Conservation (phyloP, 495 filamentous ascomycete species). For the Amniculicola lignicola region DNA sequence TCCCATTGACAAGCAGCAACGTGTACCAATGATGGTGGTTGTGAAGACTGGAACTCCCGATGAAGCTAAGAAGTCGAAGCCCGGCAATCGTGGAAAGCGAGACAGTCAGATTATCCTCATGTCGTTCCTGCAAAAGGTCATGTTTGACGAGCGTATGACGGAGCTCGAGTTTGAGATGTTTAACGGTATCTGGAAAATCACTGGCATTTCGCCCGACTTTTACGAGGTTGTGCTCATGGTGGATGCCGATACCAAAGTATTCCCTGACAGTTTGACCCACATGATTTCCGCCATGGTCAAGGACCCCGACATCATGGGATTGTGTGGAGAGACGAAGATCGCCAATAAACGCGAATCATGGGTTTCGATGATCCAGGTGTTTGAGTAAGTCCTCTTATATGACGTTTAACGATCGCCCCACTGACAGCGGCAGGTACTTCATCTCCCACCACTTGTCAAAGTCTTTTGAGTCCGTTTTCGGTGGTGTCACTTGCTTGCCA, state of each 20-base stretch:
- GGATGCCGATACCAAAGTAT: conserved; percentile 98
- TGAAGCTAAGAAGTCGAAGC: conserved; percentile 74
- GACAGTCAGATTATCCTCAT: conserved; percentile 99
- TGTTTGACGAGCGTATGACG: conserved; percentile 99
- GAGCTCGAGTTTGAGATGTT: conserved; percentile 99
- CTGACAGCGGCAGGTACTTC: conserved; percentile 63
- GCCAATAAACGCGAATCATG: conserved; percentile 93
- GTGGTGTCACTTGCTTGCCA: conserved; percentile 97
- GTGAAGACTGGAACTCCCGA: conserved; percentile 95
- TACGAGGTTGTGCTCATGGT: conserved; percentile 98
- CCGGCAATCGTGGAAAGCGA: conserved; percentile 95
- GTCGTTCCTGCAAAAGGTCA: conserved; percentile 99
- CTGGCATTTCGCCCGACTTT: conserved; percentile 94
- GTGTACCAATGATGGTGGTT: conserved; percentile 97
- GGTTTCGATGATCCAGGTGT: conserved; percentile 99
- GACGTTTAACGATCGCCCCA: conserved; percentile 17
- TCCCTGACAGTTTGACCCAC: conserved; percentile 95
- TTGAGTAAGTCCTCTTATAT: conserved; percentile 61
- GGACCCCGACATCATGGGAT: conserved; percentile 97
- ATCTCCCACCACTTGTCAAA: conserved; percentile 97
- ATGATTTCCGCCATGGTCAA: conserved; percentile 99
- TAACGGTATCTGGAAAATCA: conserved; percentile 97
- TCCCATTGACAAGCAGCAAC: conserved; percentile 83
- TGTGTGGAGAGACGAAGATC: conserved; percentile 99
- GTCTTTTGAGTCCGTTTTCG: conserved; percentile 96